A percentile compares a stretch with the other conserved stretches of the same genome.
phyloP scores from a whole-genome alignment of 2,329 filamentous ascomycete species.

The Penicillium sp. region DNA sequence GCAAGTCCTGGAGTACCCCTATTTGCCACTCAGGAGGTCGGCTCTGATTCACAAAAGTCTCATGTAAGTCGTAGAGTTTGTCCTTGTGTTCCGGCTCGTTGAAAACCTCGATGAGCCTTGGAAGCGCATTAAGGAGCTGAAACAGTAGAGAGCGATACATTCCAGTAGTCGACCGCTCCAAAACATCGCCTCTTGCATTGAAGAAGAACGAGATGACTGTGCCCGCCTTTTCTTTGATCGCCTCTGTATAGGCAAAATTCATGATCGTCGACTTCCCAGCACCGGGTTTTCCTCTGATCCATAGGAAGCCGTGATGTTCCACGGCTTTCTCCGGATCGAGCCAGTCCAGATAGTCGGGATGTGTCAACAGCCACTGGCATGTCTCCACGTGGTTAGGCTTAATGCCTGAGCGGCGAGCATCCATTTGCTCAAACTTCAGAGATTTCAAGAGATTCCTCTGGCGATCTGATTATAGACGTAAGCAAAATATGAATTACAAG shows the following conservation, averaged over 20 bases:
- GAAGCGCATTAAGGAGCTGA: conserved; percentile 24
- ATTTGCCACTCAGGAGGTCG: too few relatives aligned
- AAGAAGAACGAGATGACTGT: conserved; percentile 30
- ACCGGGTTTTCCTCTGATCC: conserved; percentile 45
- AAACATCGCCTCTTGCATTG: conserved; percentile 24
- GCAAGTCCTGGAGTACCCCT: too few relatives aligned
- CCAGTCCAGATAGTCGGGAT: conserved; percentile 43
- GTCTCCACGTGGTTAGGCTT: conserved; percentile 41
- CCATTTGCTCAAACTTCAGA: conserved; percentile 45
- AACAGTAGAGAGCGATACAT: conserved; percentile 33
- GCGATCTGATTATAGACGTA: not conserved
- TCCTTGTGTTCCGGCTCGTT: too few relatives aligned
- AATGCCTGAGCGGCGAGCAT: conserved; percentile 41
- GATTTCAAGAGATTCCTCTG: conserved; percentile 24
- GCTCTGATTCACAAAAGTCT: too few relatives aligned
- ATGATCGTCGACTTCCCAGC: conserved; percentile 45
- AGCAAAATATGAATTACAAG: not conserved
- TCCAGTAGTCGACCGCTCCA: conserved; percentile 28
- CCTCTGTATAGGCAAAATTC: conserved; percentile 43
- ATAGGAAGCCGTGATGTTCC: conserved; percentile 36
- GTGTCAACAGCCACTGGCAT: conserved; percentile 46
- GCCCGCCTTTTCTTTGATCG: conserved; percentile 19
- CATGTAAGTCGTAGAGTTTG: too few relatives aligned
- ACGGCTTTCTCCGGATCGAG: conserved; percentile 25
- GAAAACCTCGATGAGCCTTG: too few relatives aligned